Base-by-base conservation (phyloP, 805 yeast species). In the Teunomyces atbi region DNA sequence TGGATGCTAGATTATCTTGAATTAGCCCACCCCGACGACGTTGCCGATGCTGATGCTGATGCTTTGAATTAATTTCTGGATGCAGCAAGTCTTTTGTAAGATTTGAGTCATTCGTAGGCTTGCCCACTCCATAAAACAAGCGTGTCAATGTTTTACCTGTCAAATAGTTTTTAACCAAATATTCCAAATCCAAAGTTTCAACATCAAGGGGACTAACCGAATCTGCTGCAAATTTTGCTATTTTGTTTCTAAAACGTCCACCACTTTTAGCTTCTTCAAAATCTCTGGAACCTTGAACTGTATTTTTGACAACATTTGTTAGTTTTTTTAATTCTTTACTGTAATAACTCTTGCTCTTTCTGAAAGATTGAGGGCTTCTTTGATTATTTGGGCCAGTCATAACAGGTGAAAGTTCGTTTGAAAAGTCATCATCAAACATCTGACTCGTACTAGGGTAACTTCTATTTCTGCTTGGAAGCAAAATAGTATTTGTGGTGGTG, bases 261-360 rank as follows among this genome's bases (percentile, higher is more conserved):
- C 61, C 52, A 8, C 66, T 37, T 29, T 52, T 52, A n/a, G 49
- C 45, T 20, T 29, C 44, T 19, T 52, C 56, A 29, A 39, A 48
- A 29, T 47, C 53, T 18, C 51, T 36, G 48, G 65, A 66, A 58
- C 88, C 94, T 55, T 83, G 86, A 19, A 87, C 86, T 0, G 90
- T 83, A 15, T 81, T 76, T 56, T 85, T 86, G 29, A 88, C 86
- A 27, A 79, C 89, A 51, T 79, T 82, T 38, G 83, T 82, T 41
- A 84, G 61, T 45, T 81, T 80, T 45, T 71, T 69, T 33, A 73
- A 57, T 46, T 73, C 77, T 45, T 66, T 66, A n/a, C 74, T 62
- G 44, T 71, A 72, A 45, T 63, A 58, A 36, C 57, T 57, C 43
- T 62, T 68, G 47, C 61, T 62, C 30, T 61, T 59, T 36, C 55